Conservation (phyloP, 2,329 filamentous ascomycete species). For the Fusarium torulosum region DNA sequence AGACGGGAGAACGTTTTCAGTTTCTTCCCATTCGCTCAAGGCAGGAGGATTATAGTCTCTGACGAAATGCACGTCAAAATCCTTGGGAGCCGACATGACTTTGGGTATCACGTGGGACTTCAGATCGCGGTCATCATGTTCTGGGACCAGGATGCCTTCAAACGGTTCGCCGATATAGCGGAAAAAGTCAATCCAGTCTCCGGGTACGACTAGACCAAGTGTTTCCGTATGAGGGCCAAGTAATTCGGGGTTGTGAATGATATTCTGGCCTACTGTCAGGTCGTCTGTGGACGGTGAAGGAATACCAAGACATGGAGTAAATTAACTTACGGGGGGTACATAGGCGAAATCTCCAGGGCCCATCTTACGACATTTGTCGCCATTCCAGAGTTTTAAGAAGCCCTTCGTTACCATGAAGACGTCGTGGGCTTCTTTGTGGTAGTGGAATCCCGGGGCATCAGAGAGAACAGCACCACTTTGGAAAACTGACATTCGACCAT, state of each 20-base stretch:
- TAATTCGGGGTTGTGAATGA: conserved; percentile 68
- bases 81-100: conserved; percentile 66
- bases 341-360: conserved; percentile 69
- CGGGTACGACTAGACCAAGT: conserved; percentile 66
- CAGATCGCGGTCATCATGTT: conserved; percentile 64
- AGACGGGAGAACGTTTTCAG: conserved; percentile 56
- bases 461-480: conserved; percentile 61
- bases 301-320: not conserved
- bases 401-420: conserved; percentile 69
- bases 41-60: conserved; percentile 61
- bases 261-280: conserved; percentile 50
- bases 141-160: conserved; percentile 62
- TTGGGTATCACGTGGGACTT: conserved; percentile 65
- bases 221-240: conserved; percentile 67
- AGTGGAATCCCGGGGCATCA: conserved; percentile 66
- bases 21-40: conserved; percentile 57
- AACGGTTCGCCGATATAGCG: conserved; percentile 67
- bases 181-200: conserved; percentile 72
- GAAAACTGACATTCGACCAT: conserved; percentile 64
- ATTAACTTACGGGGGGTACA: conserved; percentile 63
- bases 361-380: conserved; percentile 66
- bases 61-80: conserved; percentile 67
- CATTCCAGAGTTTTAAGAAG: conserved; percentile 68
- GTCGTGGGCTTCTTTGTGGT: conserved; percentile 68
- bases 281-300: too few species aligned